Base-by-base conservation (phyloP, 1,139 yeast species). In the Debaryomyces coudertii region DNA sequence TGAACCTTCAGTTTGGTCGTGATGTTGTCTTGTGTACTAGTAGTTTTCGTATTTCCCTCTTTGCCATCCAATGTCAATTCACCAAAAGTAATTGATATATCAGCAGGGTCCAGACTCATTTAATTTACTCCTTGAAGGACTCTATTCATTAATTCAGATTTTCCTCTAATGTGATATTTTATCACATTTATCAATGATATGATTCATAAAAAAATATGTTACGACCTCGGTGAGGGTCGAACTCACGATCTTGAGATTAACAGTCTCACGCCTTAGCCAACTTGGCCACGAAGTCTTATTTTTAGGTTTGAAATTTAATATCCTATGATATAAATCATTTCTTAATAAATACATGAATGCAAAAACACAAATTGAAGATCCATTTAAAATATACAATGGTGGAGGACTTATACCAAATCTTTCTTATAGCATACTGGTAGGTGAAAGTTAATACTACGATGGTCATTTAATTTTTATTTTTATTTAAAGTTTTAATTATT, bases 181-280 rank as follows among this genome's bases (percentile, higher is more conserved):
- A n/a, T n/a, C n/a, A n/a, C n/a, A 20, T 20, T 20, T 20, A 20
- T 29, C 11, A 14, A 7, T 15, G 8, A 3, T 2, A 28, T 7
- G n/a, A 12, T 8, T 24, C 5, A 25, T 18, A 36, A 27, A 41
- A 41, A 34, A 34, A 35, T 23, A 34, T 20, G 27, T n/a, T n/a
- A n/a, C 45, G 68, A 62, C 66, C 66, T 54, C 66, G 66, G 66
- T 60, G 67, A 63, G 66, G 71, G 50, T 66, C 68, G 71, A 67
- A 66, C 72, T 66, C 71, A 63, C 71, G 71, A 66, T 66, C 71
- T 67, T 63, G 64, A 59, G 71, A 67, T 67, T 68, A 68, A 66
- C 71, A 68, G 71, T 67, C 71, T 58, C 63, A 67, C 71, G 72
- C 72, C 72, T 67, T 67, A 67, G 57, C 72, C 72, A 67, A 56